Evolutionary conservation across 179 eudicot species (phyloP).

Genomic region (Corrigiola litoralis): DNA sequence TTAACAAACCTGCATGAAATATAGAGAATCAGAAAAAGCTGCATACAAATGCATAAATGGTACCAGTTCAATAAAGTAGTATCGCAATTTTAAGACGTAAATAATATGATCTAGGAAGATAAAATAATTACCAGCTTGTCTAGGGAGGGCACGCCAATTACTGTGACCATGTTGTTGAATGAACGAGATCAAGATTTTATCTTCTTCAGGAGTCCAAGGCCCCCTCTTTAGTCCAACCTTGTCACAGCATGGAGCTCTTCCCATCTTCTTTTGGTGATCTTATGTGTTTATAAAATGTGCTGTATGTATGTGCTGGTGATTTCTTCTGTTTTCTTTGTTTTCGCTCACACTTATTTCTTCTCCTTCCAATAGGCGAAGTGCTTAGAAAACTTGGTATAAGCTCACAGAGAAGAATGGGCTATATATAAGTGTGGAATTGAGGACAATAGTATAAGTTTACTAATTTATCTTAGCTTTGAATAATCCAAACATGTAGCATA

Average conservation of each 20-base stretch:
- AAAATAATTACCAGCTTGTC: constrained; percentile 49
- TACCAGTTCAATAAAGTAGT: too few relatives aligned
- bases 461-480: constrained; percentile 8
- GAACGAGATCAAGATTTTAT: constrained; percentile 46
- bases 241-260: constrained; percentile 81
- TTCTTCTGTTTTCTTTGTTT: neutral
- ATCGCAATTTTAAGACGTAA: too few relatives aligned
- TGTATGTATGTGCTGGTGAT: neutral
- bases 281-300: neutral
- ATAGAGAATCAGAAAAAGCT: neutral
- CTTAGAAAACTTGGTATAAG: constrained; percentile 8
- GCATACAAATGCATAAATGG: neutral
- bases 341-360: neutral
- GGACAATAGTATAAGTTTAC: neutral
- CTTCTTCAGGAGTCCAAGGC: constrained; percentile 81
- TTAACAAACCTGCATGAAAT: constrained; percentile 23
- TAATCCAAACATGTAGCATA: constrained; percentile 14
- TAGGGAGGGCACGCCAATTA: constrained; percentile 81
- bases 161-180: constrained; percentile 63
- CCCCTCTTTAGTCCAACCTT: constrained; percentile 79
- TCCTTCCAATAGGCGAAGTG: neutral
- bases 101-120: neutral
- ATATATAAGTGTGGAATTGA: constrained; percentile 19
- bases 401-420: neutral
- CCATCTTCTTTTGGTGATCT: constrained; percentile 27